These are phyloP conservation scores for Eucalyptus cloeziana DNA, from an alignment of 345 rosid genomes.

Conservation along the genomic window DNA sequence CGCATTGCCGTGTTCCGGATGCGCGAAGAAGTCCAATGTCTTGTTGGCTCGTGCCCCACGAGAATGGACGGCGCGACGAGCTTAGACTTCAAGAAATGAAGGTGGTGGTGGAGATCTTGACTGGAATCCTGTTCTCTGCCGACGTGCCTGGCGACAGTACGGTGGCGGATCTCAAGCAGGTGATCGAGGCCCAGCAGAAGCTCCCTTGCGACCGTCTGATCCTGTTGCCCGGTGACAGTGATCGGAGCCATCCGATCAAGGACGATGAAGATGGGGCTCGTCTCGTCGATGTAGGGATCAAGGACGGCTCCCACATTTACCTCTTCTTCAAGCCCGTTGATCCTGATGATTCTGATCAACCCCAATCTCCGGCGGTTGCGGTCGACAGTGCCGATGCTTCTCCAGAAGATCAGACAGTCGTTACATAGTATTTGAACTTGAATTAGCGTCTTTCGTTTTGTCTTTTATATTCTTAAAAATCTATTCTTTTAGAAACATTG, in stretches of 20 bases:
- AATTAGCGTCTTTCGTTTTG: background rate
- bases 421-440: background rate
- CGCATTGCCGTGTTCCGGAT: background rate
- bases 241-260: background rate
- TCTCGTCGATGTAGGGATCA: conserved; percentile 33
- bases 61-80: background rate
- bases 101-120: conserved; percentile 59
- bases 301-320: conserved; percentile 47
- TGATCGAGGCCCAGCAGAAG: conserved; percentile 30
- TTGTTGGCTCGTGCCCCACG: background rate
- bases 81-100: conserved; percentile 19
- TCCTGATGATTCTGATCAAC: background rate
- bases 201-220: conserved; percentile 45
- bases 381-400: background rate
- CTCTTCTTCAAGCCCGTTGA: conserved; percentile 35
- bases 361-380: background rate
- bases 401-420: background rate
- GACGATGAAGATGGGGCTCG: conserved; percentile 22
- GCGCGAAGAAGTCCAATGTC: background rate
- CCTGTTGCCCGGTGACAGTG: conserved; percentile 12
- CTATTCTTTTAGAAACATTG: background rate
- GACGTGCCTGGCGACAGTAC: conserved; percentile 37
- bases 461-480: background rate
- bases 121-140: conserved; percentile 39
- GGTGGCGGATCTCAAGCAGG: conserved; percentile 41